A percentile compares a stretch with the other conserved stretches of the same genome.
These are phyloP conservation scores for Nymphaea colorata DNA, from an alignment of 164 flowering plant genomes.

Conservation along the genomic window DNA sequence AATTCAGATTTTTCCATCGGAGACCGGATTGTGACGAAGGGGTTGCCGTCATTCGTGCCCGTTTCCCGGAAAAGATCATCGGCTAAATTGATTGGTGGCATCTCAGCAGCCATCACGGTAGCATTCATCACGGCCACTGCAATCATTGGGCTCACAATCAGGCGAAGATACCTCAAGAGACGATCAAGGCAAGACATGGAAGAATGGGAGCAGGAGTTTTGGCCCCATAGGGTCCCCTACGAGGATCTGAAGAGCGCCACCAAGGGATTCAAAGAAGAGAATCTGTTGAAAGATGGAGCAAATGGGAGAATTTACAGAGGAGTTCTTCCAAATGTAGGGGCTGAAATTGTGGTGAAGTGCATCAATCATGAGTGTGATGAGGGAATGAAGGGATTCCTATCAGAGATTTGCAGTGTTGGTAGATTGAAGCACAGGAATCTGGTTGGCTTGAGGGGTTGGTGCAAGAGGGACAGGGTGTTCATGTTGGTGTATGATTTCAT, in stretches of 20 bases:
- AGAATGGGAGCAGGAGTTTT: conserved; percentile 43
- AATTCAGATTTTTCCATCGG: conserved; percentile 24
- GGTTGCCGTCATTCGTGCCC: conserved; percentile 31
- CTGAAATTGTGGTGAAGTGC: conserved; percentile 33
- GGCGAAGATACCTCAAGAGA: conserved; percentile 4
- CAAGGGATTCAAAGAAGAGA: conserved; percentile 23
- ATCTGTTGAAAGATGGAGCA: conserved; percentile 31
- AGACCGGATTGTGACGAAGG: conserved; percentile 19
- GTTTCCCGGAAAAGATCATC: conserved; percentile 7
- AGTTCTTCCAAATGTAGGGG: conserved; percentile 11
- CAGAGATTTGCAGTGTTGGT: conserved; percentile 43
- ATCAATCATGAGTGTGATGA: conserved; percentile 18
- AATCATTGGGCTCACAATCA: conserved; percentile 2
- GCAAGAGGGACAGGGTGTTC: conserved; percentile 22
- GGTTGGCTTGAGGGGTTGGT: conserved; percentile 42
- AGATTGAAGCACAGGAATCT: conserved; percentile 37
- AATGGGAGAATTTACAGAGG: conserved; percentile 37
- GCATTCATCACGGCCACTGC: not conserved
- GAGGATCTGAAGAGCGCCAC: conserved; percentile 28
- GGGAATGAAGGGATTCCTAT: conserved; percentile 29
- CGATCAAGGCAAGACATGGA: conserved; percentile 14
- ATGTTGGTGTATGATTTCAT: conserved; percentile 34
- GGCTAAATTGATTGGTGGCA: conserved; percentile 15
- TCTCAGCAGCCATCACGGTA: conserved; percentile 8
- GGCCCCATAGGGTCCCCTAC: conserved; percentile 37